These are phyloP conservation scores for Wallacemonas sp. DNA, from an alignment of 208 protist genomes.

Conservation along the genomic window DNA sequence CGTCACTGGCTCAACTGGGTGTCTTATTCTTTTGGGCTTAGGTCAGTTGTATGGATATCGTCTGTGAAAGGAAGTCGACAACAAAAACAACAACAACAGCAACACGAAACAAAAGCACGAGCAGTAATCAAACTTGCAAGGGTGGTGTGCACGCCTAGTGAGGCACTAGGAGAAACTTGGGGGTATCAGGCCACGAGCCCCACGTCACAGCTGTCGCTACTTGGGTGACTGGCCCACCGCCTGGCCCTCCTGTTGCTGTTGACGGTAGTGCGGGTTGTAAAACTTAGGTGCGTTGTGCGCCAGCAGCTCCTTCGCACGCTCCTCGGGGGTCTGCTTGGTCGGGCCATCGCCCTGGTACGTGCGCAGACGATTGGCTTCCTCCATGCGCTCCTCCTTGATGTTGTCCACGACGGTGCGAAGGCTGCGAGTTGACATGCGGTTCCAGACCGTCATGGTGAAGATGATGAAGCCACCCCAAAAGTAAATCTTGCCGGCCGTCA, in stretches of 20 bases:
- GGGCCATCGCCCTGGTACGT: slow-evolving; percentile 17
- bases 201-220: too few species aligned
- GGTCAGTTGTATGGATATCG: too few species aligned
- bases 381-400: slow-evolving; percentile 61
- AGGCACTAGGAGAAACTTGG: not conserved
- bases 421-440: slow-evolving; percentile 55
- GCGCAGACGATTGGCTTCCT: slow-evolving; percentile 54
- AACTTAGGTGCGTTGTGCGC: slow-evolving; percentile 38
- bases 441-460: slow-evolving; percentile 62
- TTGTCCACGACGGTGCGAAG: slow-evolving; percentile 65
- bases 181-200: too few species aligned
- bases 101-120: too few species aligned
- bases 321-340: slow-evolving; percentile 13
- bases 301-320: slow-evolving; percentile 24
- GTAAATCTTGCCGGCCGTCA: slow-evolving; percentile 82
- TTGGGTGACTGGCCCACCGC: not conserved
- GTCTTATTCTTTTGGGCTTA: too few species aligned
- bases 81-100: not conserved
- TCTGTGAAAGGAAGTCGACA: not conserved
- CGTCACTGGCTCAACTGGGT: too few species aligned
- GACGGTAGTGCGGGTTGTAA: slow-evolving; percentile 57
- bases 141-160: too few species aligned
- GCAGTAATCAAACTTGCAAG: too few species aligned
- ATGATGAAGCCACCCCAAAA: slow-evolving; percentile 55
- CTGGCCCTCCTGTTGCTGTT: slow-evolving; percentile 43